A percentile compares a stretch with the other conserved stretches of the same genome.
Evolutionary conservation across 2,329 filamentous ascomycete genomes (phyloP).

Genomic region (Ascochyta rabiei): DNA sequence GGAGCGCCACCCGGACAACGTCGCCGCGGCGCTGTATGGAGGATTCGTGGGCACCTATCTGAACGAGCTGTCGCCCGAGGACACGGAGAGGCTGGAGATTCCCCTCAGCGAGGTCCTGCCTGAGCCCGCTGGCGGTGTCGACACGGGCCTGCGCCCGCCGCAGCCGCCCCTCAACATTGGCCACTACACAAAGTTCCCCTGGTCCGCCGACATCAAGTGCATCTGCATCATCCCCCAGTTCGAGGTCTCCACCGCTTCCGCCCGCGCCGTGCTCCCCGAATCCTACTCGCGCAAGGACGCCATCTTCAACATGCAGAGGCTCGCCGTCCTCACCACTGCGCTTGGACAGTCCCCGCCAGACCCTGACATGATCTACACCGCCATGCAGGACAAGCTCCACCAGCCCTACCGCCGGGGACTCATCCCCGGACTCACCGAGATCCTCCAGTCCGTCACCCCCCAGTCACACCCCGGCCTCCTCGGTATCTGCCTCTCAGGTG

Average conservation of each 20-base stretch:
- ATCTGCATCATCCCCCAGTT: constrained; percentile 96
- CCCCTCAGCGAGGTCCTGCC: constrained; percentile 93
- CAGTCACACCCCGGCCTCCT: constrained; percentile 84
- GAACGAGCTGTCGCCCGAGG: constrained; percentile 87
- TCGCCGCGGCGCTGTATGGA: constrained; percentile 92
- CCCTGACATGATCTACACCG: constrained; percentile 91
- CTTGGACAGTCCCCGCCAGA: constrained; percentile 89
- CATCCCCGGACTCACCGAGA: constrained; percentile 89
- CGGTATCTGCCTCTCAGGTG: constrained; percentile 92
- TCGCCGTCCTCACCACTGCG: constrained; percentile 87
- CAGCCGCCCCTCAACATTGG: constrained; percentile 91
- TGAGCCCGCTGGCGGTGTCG: constrained; percentile 84
- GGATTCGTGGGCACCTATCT: constrained; percentile 97
- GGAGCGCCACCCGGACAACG: constrained; percentile 60
- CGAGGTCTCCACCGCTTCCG: constrained; percentile 91
- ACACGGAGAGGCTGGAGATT: constrained; percentile 89
- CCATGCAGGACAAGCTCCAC: constrained; percentile 98
- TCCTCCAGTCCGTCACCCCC: constrained; percentile 89
- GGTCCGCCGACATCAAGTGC: constrained; percentile 94
- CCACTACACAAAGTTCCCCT: constrained; percentile 93
- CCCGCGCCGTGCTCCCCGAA: constrained; percentile 81
- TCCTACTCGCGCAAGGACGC: constrained; percentile 82
- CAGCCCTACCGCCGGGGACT: constrained; percentile 92
- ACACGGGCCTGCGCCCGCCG: constrained; percentile 85
- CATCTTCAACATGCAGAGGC: constrained; percentile 94